Percentiles rank a stretch among this genome's conserved stretches.
Conservation (phyloP, 169 alveolate genomes). For the Cardiosporidium cionae region DNA sequence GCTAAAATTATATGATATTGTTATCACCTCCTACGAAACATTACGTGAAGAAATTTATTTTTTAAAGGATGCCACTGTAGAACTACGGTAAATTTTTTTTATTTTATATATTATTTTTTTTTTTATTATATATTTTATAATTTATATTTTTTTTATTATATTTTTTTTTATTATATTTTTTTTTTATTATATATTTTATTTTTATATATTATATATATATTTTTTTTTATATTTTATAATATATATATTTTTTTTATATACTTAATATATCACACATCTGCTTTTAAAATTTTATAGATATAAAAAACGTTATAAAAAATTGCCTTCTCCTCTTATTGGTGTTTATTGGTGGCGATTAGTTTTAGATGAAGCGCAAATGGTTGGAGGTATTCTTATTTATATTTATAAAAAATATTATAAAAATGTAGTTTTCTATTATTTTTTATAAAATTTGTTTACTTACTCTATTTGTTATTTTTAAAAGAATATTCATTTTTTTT, state of each 20-base stretch:
- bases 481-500: too few relatives aligned
- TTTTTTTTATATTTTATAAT: neutral
- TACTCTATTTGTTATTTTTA: neutral
- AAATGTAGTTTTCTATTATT: neutral
- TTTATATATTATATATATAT: neutral
- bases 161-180: too few relatives aligned
- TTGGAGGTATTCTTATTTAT: slow-evolving; percentile 33
- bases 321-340: slow-evolving; percentile 33
- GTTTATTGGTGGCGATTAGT: slow-evolving; percentile 54
- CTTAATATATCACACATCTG: neutral
- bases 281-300: too few relatives aligned
- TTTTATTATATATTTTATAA: too few relatives aligned
- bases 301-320: slow-evolving; percentile 34
- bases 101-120: too few relatives aligned
- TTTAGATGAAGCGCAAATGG: slow-evolving; percentile 54
- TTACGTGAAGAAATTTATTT: slow-evolving; percentile 25
- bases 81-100: too few relatives aligned
- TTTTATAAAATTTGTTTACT: neutral
- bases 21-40: slow-evolving; percentile 11
- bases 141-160: too few relatives aligned
- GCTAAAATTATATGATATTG: slow-evolving; percentile 14
- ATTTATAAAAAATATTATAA: neutral
- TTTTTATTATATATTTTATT: neutral
- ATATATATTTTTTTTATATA: neutral
- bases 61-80: neutral